Conservation (phyloP, 78 protist species). For the Polysphondylium violaceum region DNA sequence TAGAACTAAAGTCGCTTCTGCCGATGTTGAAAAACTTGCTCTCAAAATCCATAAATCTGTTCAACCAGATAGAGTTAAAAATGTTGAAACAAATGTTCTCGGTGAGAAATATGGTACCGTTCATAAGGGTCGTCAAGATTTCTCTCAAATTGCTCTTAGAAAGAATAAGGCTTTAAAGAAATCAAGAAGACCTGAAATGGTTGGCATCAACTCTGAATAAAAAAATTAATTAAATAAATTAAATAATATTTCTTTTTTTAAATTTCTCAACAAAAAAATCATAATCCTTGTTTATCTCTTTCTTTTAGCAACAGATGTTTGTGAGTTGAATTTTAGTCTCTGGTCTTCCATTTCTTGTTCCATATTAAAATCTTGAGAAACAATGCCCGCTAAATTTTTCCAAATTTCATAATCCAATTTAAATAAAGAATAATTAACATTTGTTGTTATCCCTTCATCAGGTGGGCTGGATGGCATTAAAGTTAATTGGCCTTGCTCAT, state of each 20-base stretch:
- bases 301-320: too few relatives aligned
- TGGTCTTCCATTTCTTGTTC: background rate
- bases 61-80: slow-evolving; percentile 6
- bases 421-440: slow-evolving; percentile 20
- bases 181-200: too few relatives aligned
- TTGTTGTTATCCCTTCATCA: slow-evolving; percentile 27
- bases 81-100: background rate
- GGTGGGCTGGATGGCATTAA: slow-evolving; percentile 30
- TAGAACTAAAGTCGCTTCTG: slow-evolving; percentile 66
- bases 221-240: too few relatives aligned
- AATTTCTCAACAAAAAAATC: too few relatives aligned
- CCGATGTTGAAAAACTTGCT: slow-evolving; percentile 44
- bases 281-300: too few relatives aligned
- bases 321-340: too few relatives aligned
- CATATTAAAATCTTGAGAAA: background rate
- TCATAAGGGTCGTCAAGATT: slow-evolving; percentile 6
- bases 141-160: slow-evolving; percentile 21
- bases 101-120: slow-evolving; percentile 15
- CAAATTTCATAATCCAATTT: slow-evolving; percentile 58
- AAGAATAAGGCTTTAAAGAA: slow-evolving; percentile 6
- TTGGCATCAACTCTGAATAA: too few relatives aligned
- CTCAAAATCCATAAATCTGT: slow-evolving; percentile 17
- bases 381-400: background rate
- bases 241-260: too few relatives aligned
- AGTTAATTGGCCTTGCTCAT: background rate